Evolutionary conservation across 306 rosid genomes (phyloP), one percentile per base, ranked within the genome.

Genomic region (Mimosa bimucronata): DNA sequence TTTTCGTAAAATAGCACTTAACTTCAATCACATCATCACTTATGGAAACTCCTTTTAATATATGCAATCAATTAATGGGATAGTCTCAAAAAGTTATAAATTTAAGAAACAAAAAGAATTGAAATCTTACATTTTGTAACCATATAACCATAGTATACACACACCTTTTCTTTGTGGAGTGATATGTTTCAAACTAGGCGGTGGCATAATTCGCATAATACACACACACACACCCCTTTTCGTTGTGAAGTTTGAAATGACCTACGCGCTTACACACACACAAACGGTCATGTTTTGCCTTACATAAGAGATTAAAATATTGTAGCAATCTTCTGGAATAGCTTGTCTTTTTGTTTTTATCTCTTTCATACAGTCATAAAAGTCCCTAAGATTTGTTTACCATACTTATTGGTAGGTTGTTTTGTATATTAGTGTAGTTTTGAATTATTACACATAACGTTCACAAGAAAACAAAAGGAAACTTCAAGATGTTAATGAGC

Each of bases 401-500:
- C 79, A 67, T 76, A 82, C 62, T 60, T 78, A 21, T 83, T 79
- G 76, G 77, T 18, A 45, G 82, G 55, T 73, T 77, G 37, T 69
- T 69, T 28, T 80, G 76, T 13, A 30, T 6, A 60, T 31, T 48
- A 41, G 23, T n/a, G 37, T 61, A 64, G 30, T 38, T 50, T 50
- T 65, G 50, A 67, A 67, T 37, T 77, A 57, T 60, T 25, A 52
- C 46, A 40, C 58, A 57, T 21, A 82, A 80, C 53, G 38, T 85
- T 66, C 64, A 53, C 44, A 44, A 78, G 21, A 76, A 66, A 69
- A 76, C 77, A 46, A 52, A 69, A 77, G 66, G 82, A 83, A 73
- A 5, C 83, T 84, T 55, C 71, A 78, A 45, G 83, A 79, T 60
- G 28, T 53, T 53, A 86, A 78, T 82, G 84, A 83, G 69, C 69